Evolutionary conservation across 2,329 filamentous ascomycete species (phyloP).

Genomic region (Aureobasidium sp.): DNA sequence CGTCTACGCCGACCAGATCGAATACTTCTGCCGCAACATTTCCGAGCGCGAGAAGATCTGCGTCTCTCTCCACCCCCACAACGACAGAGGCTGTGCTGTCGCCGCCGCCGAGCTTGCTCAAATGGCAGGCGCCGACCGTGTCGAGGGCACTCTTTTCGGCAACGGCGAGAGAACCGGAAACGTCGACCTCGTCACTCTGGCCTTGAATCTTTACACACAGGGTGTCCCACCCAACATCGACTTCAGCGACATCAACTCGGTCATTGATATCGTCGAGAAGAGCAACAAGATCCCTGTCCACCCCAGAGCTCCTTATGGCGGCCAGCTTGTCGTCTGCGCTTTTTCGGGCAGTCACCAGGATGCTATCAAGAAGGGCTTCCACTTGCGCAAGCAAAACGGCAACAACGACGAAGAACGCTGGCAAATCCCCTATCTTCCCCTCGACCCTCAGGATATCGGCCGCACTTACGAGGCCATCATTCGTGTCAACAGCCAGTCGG

Average conservation of each 20-base stretch:
- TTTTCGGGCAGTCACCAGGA: constrained; percentile 93
- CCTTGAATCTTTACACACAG: constrained; percentile 90
- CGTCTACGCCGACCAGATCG: constrained; percentile 90
- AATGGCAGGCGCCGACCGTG: constrained; percentile 91
- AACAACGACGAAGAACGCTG: constrained; percentile 59
- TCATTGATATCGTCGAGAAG: constrained; percentile 84
- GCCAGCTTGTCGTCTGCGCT: constrained; percentile 82
- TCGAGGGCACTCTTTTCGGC: constrained; percentile 88
- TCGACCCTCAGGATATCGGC: constrained; percentile 89
- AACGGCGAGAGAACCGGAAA: constrained; percentile 96
- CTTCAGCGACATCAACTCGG: constrained; percentile 77
- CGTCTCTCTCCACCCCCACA: constrained; percentile 88
- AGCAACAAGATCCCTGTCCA: constrained; percentile 95
- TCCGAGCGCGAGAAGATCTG: constrained; percentile 76
- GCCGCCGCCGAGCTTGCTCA: constrained; percentile 87
- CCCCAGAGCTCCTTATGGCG: constrained; percentile 81
- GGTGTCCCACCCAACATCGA: constrained; percentile 78
- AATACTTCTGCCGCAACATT: constrained; percentile 87
- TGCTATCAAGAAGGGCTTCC: constrained; percentile 86
- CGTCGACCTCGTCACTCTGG: constrained; percentile 87
- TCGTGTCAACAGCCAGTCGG: constrained; percentile 91
- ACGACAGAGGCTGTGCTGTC: constrained; percentile 83
- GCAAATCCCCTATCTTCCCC: constrained; percentile 83
- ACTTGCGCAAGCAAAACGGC: constrained; percentile 55
- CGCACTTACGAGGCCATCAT: constrained; percentile 98